Percentiles rank a stretch among this genome's conserved stretches.
These are phyloP conservation scores for Clausena lansium DNA, from an alignment of 345 rosid genomes.

Conservation along the genomic window DNA sequence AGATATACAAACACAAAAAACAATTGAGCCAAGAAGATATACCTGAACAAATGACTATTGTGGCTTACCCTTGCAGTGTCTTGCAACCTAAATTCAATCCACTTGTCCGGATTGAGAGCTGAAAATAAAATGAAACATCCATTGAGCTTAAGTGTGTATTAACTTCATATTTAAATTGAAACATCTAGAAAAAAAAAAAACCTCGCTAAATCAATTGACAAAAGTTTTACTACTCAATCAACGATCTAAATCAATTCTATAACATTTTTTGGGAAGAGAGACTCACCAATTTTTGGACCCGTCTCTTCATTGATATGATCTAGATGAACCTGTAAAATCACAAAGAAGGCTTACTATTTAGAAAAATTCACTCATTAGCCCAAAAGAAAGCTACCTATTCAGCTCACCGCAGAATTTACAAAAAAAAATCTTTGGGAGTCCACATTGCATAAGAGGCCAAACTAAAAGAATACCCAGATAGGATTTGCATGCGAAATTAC, in stretches of 20 bases:
- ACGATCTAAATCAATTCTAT: neutral
- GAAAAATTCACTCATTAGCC: neutral
- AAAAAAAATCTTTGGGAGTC: neutral
- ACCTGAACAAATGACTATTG: slow-evolving; percentile 87
- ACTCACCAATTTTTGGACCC: slow-evolving; percentile 62
- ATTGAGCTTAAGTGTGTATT: neutral
- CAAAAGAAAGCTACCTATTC: neutral
- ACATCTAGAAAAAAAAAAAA: neutral
- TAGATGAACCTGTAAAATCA: slow-evolving; percentile 55
- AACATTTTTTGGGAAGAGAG: neutral
- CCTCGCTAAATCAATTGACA: neutral
- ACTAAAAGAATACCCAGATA: slow-evolving; percentile 8
- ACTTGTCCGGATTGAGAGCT: slow-evolving; percentile 88
- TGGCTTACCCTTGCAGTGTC: slow-evolving; percentile 95
- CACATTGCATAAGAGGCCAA: slow-evolving; percentile 2
- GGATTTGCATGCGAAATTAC: slow-evolving; percentile 29
- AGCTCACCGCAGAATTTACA: neutral
- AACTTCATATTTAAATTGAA: neutral
- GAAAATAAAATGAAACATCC: slow-evolving; percentile 23
- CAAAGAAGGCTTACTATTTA: neutral
- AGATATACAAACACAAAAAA: slow-evolving; percentile 24
- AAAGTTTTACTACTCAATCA: neutral
- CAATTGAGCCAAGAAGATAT: neutral
- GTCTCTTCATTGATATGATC: slow-evolving; percentile 61
- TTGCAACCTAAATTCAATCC: slow-evolving; percentile 92